Conservation (phyloP, 495 filamentous ascomycete species). For the Friedmanniomyces endolithicus region DNA sequence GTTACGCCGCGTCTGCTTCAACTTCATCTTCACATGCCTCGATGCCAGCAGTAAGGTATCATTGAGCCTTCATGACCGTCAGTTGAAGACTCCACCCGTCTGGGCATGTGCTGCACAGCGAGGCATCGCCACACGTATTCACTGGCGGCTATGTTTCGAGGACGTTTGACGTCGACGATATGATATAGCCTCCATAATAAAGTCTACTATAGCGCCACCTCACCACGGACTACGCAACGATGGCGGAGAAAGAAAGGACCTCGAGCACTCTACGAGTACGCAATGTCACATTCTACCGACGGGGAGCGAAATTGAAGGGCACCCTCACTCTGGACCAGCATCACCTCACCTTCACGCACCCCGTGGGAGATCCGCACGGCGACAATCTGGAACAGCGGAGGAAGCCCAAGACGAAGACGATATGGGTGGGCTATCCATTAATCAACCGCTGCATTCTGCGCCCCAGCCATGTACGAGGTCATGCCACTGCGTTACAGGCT, state of each 20-base stretch:
- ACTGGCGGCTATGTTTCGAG: neutral
- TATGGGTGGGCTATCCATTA: conserved; percentile 90
- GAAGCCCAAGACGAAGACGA: conserved; percentile 42
- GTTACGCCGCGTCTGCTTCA: neutral
- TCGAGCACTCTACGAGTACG: neutral
- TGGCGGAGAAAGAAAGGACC: neutral
- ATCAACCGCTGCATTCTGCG: conserved; percentile 63
- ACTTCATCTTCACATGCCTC: neutral
- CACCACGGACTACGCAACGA: neutral
- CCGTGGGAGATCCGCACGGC: neutral
- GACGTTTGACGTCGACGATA: neutral
- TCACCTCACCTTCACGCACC: conserved; percentile 11
- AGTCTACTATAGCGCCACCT: neutral
- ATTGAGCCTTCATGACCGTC: too few relatives aligned
- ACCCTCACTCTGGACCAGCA: neutral
- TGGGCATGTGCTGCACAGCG: too few relatives aligned
- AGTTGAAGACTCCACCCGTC: too few relatives aligned
- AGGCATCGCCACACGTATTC: neutral
- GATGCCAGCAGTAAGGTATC: neutral
- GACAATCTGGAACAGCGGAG: neutral
- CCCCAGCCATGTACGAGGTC: conserved; percentile 10
- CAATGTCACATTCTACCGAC: conserved; percentile 1
- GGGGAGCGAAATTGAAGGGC: neutral
- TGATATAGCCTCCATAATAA: neutral
- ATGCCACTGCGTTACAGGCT: neutral